Base-by-base conservation (phyloP, 1,139 yeast species). In the Diutina mesorugosa region DNA sequence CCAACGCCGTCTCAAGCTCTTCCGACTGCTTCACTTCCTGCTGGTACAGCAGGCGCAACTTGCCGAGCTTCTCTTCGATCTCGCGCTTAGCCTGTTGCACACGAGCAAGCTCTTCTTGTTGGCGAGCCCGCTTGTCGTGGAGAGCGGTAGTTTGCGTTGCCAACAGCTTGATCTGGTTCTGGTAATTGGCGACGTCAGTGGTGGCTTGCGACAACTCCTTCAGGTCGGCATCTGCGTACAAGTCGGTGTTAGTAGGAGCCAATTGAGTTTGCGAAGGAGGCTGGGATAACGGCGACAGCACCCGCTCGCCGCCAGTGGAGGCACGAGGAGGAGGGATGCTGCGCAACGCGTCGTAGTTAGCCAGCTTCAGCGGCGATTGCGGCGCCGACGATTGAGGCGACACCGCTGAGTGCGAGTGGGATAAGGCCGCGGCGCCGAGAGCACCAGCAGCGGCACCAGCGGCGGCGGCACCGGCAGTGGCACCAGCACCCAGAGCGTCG, bases 121-220 rank as follows among this genome's bases (percentile, higher is more conserved):
- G 90, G 60, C 83, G 79, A 29, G 81, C 74, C 61, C 90, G 85
- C 70, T 85, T 87, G 45, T 83, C 87, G 60, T 83, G 84, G 45
- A 88, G 76, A 18, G 77, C 79, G 0, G 87, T 75, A 1, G 95
- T 87, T 70, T 91, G 97, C 26, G 79, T 72, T 1, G 90, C 79
- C 61, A 90, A 76, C 0, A 96, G 86, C 60, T 83, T 84, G 59
- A 90, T 84, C 71, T 91, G 97, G 64, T 86, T 89, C 1, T 95
- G 87, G 55, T 87, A 77, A 63, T 91, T 90, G 18, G 96, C 97
- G 68, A 89, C 79, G 63, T 90, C 97, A 3, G 93, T 81, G 16
- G 95, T 84, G 3, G 95, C 91, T 60, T 81, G 81, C 0, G 95
- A 84, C 55, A 90, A 73, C 65, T 86, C 84, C 30, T 84, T 83